These are phyloP conservation scores for Chytriomyces hyalinus DNA, from an alignment of 192 early-diverging fungal genomes.

Conservation along the genomic window DNA sequence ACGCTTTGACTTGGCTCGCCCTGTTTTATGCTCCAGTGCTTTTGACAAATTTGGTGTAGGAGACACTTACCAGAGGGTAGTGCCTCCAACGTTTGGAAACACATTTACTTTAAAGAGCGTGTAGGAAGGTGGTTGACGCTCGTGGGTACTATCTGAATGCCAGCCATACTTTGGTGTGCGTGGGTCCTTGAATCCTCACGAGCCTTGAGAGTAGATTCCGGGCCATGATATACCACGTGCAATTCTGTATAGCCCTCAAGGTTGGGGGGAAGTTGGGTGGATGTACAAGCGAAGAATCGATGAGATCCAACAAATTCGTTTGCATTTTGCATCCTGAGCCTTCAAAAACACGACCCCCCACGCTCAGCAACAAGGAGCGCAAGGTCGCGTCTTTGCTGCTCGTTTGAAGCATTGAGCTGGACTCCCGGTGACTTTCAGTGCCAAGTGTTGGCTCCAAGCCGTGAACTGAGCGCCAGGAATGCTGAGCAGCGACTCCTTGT, in stretches of 20 bases:
- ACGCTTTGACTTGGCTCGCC: conserved; percentile 2
- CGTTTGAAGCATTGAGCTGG: conserved; percentile 54
- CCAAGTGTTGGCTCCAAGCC: conserved; percentile 63
- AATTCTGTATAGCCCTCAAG: conserved; percentile 30
- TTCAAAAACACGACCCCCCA: conserved; percentile 72
- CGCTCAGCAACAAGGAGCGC: conserved; percentile 66
- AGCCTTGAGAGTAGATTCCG: neutral
- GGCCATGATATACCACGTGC: conserved; percentile 22
- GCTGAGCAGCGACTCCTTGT: conserved; percentile 58
- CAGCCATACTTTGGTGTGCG: neutral
- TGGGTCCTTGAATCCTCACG: neutral
- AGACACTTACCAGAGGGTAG: neutral
- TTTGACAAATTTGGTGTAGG: too few species aligned
- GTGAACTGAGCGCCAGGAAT: conserved; percentile 54
- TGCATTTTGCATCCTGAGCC: conserved; percentile 60
- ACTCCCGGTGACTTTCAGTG: conserved; percentile 66
- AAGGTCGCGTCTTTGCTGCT: conserved; percentile 66
- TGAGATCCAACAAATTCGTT: conserved; percentile 61
- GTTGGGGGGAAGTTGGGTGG: conserved; percentile 39
- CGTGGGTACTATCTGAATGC: conserved; percentile 30
- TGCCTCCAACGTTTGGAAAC: conserved; percentile 17
- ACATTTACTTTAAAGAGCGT: conserved; percentile 22
- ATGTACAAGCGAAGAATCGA: conserved; percentile 25
- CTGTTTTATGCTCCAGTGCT: neutral
- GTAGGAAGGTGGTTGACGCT: conserved; percentile 28